Conservation (phyloP, 345 rosid genomes). For the Rhodamnia rubescens region DNA sequence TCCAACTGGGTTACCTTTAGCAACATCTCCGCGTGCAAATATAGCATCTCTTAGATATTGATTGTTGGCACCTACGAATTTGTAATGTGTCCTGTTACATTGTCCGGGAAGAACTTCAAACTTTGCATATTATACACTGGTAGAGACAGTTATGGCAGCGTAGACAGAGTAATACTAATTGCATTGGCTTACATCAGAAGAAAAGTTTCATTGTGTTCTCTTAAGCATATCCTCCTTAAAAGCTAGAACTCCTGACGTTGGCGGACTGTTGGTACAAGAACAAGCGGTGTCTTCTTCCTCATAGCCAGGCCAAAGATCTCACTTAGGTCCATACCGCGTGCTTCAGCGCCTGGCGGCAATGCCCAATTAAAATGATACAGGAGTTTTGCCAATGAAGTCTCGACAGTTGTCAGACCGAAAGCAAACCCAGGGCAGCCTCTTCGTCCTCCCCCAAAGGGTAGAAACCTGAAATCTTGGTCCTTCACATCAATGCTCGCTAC, state of each 20-base stretch:
- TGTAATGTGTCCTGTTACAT: not conserved
- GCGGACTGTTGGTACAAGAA: slow-evolving; percentile 13
- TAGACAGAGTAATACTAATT: not conserved
- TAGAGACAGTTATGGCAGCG: not conserved
- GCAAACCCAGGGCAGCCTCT: slow-evolving; percentile 24
- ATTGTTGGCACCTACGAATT: not conserved
- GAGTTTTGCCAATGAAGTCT: slow-evolving; percentile 16
- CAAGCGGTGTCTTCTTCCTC: slow-evolving; percentile 22
- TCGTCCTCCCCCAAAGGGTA: slow-evolving; percentile 29
- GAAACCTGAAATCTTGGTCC: slow-evolving; percentile 25
- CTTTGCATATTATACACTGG: not conserved
- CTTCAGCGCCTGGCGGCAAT: slow-evolving; percentile 10
- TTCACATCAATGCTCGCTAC: not conserved
- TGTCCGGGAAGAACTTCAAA: not conserved
- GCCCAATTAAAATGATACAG: slow-evolving; percentile 23
- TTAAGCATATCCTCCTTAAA: not conserved
- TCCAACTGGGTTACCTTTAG: not conserved
- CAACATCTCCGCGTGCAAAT: not conserved
- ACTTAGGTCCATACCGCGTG: slow-evolving; percentile 4
- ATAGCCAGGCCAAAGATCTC: slow-evolving; percentile 29
- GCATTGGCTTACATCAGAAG: not conserved
- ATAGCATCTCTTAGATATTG: not conserved
- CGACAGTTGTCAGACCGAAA: slow-evolving; percentile 13
- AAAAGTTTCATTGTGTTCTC: not conserved
- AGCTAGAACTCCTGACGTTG: not conserved